These are phyloP conservation scores for Botryotinia globosa DNA, from an alignment of 2,329 filamentous ascomycete species.

Conservation along the genomic window DNA sequence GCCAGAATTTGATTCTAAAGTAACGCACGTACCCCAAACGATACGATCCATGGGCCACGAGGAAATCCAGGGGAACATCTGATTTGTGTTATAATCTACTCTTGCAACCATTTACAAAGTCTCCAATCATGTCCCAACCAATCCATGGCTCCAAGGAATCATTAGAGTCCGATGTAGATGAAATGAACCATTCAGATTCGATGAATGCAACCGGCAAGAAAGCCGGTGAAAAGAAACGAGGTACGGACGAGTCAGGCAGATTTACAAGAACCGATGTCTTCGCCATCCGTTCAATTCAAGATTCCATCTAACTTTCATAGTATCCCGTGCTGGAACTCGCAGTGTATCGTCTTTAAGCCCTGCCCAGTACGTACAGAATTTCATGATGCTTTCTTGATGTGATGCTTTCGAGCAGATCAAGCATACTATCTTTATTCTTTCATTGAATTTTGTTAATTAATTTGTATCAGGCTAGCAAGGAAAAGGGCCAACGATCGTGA, in stretches of 20 bases:
- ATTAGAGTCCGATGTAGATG: neutral
- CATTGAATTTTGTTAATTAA: conserved; percentile 47
- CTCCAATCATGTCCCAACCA: conserved; percentile 9
- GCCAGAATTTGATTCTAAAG: neutral
- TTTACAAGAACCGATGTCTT: neutral
- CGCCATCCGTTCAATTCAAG: neutral
- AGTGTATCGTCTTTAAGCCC: conserved; percentile 71
- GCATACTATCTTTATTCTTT: neutral
- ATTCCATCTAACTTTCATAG: conserved; percentile 28
- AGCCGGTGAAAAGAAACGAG: conserved; percentile 27
- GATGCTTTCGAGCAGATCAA: neutral
- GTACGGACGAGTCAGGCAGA: conserved; percentile 23
- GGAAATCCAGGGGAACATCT: neutral
- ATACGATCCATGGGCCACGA: neutral
- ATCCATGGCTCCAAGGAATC: neutral
- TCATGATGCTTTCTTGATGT: neutral
- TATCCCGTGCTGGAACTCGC: conserved; percentile 53
- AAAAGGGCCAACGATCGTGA: conserved; percentile 91
- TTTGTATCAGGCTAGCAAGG: conserved; percentile 79
- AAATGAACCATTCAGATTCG: neutral
- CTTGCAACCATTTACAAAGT: neutral
- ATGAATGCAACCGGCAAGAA: conserved; percentile 5
- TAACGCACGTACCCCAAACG: neutral
- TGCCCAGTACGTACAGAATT: conserved; percentile 16
- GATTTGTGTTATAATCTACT: neutral